Base-by-base conservation (phyloP, 495 filamentous ascomycete species). In the Aspergillus carlsbadensis region DNA sequence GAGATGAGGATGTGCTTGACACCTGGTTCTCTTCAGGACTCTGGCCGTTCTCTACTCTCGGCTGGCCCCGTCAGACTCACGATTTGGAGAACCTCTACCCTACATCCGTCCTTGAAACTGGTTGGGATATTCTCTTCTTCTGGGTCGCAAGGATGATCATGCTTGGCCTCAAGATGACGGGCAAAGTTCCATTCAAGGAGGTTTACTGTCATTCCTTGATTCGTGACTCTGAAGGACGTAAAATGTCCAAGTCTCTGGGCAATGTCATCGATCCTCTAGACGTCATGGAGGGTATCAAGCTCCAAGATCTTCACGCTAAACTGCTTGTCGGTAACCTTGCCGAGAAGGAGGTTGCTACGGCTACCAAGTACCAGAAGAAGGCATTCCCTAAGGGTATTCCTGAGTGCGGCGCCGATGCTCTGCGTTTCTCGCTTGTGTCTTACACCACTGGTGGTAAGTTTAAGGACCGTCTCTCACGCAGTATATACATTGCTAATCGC, bases 121-220 rank as follows among this genome's bases (percentile, higher is more conserved):
- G 89, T 17, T 92, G 88, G 89, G 87, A 93, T 72, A 93, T 93
- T 62, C 71, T 93, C 10, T 87, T 89, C 78, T 92, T 92, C 83
- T 93, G 89, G 89, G 85, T 92, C 52, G 84, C 82, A 15, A 73
- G 89, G 47, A 93, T 93, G 89, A 87, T 93, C 65, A 88, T 93
- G 82, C 78, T 93, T 47, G 78, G 81, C 60, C 72, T 91, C 34
- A 90, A 91, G 70, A 71, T 92, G 70, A 90, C 87, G 10, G 87
- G 87, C 26, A 75, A 91, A 68, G 75, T 92, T 45, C 88, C 88
- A 0, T 92, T 92, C 75, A 82, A 72, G 39, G 88, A 91, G 71
- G 87, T 92, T 10, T 91, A 87, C 77, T 91, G 88, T 60, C 89
- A 92, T 69, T 79, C 77, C 17, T 73, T 92, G 24, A 84, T 93